Evolutionary conservation across 73 alveolate genomes (phyloP), one percentile per base, ranked within the genome.

Genomic region (Diophrys appendiculata): DNA sequence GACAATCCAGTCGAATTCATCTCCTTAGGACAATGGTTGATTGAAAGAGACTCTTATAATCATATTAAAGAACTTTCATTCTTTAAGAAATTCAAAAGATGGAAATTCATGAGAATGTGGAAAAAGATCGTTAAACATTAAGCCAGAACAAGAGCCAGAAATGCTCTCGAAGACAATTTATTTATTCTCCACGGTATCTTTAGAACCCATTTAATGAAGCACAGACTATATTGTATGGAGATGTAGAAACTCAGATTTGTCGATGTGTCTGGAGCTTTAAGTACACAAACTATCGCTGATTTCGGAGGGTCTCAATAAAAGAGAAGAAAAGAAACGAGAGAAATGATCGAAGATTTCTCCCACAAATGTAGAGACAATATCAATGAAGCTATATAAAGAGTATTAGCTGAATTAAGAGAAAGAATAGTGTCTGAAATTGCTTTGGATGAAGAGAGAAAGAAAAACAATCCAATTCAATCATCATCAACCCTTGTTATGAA

Each of bases 31-130:
- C 84, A 87, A 13, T 92, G 95, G 92, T 81, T 89, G 29, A 70
- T 82, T 30, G 96, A 92, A 35, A 73, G 98, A 65, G 91, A 92
- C 68, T 86, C 88, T n/a, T 92, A 86, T 70, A 89, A 86, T 67
- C 93, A 86, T 73, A 82, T 92, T 11, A 89, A 92, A 78, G 86
- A 87, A 33, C 81, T 92, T 31, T 72, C 88, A 29, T 92, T 92
- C 86, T 92, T 92, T 67, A 77, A 81, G 82, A 86, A 86, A 60
- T 92, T 92, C 79, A 69, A 93, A 76, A 86, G 77, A 54, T 92
- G 98, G 96, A 92, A 92, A 84, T 80, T 89, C 27, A 72, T 92
- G 72, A 80, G 91, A 56, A 90, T 86, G 90, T 92, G 98, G 98
- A 43, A 79, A 60, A 92, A 92, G 77, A 92, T 84, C 1, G 80